Conservation (phyloP, 106 monocot species). For the Acorus gramineus region DNA sequence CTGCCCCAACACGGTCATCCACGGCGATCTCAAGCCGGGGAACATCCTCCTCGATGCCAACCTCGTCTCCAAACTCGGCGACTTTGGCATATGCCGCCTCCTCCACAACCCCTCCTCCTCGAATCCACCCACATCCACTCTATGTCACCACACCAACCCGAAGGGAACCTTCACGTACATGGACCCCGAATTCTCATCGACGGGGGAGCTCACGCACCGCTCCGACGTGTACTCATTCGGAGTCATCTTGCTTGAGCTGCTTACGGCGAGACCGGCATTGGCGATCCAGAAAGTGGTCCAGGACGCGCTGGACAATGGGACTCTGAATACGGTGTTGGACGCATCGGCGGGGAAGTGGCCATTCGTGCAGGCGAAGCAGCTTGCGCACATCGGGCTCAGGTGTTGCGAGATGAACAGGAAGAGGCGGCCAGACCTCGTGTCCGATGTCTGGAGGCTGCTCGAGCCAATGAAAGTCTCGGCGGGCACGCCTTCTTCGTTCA, state of each 20-base stretch:
- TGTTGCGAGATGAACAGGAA: conserved; percentile 19
- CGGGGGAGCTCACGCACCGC: not conserved
- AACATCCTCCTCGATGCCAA: conserved; percentile 34
- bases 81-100: conserved; percentile 32
- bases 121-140: conserved; percentile 2
- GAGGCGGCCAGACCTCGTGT: conserved; percentile 6
- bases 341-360: conserved; percentile 21
- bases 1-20: conserved; percentile 18
- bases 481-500: not conserved
- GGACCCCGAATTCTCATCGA: conserved; percentile 32
- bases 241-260: conserved; percentile 19
- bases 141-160: conserved; percentile 16
- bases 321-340: conserved; percentile 12
- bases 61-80: conserved; percentile 19
- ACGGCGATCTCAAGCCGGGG: conserved; percentile 21
- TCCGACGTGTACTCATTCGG: conserved; percentile 18
- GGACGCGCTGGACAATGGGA: conserved; percentile 11
- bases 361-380: conserved; percentile 6
- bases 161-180: conserved; percentile 40
- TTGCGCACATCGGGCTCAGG: conserved; percentile 13
- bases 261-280: conserved; percentile 15
- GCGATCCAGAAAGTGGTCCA: conserved; percentile 20
- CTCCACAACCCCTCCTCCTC: conserved; percentile 9
- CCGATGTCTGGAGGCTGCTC: not conserved
- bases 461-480: not conserved